These are phyloP conservation scores for Tanozyma kutaoensis DNA, from an alignment of 805 yeast species.

Conservation along the genomic window DNA sequence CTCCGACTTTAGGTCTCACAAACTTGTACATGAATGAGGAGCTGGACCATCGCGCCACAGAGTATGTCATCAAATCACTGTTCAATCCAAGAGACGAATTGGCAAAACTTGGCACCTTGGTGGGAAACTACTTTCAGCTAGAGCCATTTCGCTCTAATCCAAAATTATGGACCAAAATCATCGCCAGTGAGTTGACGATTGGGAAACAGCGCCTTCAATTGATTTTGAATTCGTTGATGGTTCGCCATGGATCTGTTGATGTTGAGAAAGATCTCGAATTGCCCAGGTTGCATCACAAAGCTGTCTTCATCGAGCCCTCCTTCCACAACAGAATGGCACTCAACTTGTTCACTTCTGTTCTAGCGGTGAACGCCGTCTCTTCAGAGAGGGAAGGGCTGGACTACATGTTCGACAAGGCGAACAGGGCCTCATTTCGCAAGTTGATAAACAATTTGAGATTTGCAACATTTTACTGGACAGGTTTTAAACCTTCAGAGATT, in stretches of 20 bases:
- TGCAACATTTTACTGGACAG: constrained; percentile 67
- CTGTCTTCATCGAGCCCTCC: constrained; percentile 49
- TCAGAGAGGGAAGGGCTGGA: constrained; percentile 56
- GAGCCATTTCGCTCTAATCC: constrained; percentile 42
- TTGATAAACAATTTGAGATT: constrained; percentile 50
- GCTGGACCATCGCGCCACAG: constrained; percentile 2
- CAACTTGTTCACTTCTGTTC: constrained; percentile 51
- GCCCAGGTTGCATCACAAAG: constrained; percentile 46
- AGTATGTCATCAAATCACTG: constrained; percentile 32
- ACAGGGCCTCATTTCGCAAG: constrained; percentile 38
- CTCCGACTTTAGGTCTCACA: constrained; percentile 63
- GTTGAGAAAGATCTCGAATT: constrained; percentile 41
- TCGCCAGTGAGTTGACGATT: constrained; percentile 41
- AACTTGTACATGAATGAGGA: constrained; percentile 35
- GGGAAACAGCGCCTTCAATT: no score
- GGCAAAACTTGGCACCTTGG: constrained; percentile 35
- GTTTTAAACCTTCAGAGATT: constrained; percentile 48
- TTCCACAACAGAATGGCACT: constrained; percentile 47
- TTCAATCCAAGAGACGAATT: constrained; percentile 44
- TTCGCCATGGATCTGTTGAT: constrained; percentile 43
- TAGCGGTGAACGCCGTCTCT: constrained; percentile 63
- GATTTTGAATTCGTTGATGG: constrained; percentile 34
- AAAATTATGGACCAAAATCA: constrained; percentile 31
- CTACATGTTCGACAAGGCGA: constrained; percentile 57
- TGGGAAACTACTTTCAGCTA: constrained; percentile 40